Evolutionary conservation across 148 eudicot species (phyloP).

Genomic region (Cornus controversa): DNA sequence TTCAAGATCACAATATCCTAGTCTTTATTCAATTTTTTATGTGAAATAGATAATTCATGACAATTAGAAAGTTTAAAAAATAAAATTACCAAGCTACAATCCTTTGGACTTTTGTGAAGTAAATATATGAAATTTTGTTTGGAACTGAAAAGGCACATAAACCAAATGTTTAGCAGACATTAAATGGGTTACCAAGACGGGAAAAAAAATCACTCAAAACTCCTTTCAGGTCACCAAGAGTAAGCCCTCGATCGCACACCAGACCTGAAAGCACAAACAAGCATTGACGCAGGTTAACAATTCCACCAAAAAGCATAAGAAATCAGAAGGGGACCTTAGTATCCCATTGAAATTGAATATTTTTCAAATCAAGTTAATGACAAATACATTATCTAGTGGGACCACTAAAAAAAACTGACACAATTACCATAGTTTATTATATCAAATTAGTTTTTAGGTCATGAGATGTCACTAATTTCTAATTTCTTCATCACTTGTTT

Average conservation of each 20-base stretch:
- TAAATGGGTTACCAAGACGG: slow-evolving; percentile 58
- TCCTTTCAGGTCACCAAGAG: slow-evolving; percentile 90
- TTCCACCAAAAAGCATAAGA: background rate
- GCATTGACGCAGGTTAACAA: slow-evolving; percentile 4
- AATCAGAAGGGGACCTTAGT: background rate
- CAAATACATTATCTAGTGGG: background rate
- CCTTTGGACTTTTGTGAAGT: background rate
- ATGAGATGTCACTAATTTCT: background rate
- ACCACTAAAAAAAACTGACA: background rate
- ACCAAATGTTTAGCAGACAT: background rate
- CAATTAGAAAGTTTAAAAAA: background rate
- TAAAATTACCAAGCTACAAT: slow-evolving; percentile 3
- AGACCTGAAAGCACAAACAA: slow-evolving; percentile 52
- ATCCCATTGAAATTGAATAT: background rate
- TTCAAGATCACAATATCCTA: background rate
- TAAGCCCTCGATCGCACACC: slow-evolving; percentile 86
- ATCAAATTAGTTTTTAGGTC: background rate
- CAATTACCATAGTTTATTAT: too few species aligned
- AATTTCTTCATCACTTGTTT: background rate
- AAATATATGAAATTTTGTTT: background rate
- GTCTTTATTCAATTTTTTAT: background rate
- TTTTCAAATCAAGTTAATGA: background rate
- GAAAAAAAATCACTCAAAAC: slow-evolving; percentile 84
- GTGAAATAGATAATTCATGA: background rate
- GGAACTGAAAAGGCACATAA: background rate